Evolutionary conservation across 306 rosid genomes (phyloP), one percentile per base, ranked within the genome.

Genomic region (Potentilla sterilis): DNA sequence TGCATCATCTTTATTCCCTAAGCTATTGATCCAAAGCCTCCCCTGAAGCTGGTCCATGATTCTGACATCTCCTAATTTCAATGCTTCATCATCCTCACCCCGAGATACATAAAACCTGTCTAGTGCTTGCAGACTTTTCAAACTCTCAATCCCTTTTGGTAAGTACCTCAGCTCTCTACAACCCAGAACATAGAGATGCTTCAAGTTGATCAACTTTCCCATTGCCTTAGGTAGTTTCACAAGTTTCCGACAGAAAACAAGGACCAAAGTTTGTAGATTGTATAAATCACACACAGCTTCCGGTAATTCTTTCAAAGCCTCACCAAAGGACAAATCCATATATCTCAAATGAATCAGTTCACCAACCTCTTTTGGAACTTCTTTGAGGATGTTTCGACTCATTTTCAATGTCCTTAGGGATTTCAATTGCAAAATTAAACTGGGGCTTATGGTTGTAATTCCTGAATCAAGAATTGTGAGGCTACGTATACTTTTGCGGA

Each of bases 1-100:
- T 12, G 34, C 74, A 24, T 70, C 74, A 13, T 15, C 8, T 21
- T 5, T 6, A 9, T 5, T 3, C 37, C 42, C 59, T 35, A 48
- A 46, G 1, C 24, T 2, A 37, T 0, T 0, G 9, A 70, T 48
- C 0, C 1, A 0, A 28, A 48, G 22, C 0, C 9, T 6, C 4
- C 74, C 74, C 4, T 48, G 19, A 15, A 70, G 74, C 35, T 34
- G 24, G 16, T 70, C 24, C 61, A 48, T 13, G 59, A 13, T 7
- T 18, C 9, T 9, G 7, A 70, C n/a, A 47, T 70, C 74, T 48
- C 37, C 59, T 46, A 70, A 40, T n/a, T 24, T 47, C 28, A 54
- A 16, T 51, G 32, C 32, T 10, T 21, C 54, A 8, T 44, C 40
- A 37, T 5, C 4, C 40, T 5, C 19, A 46, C 49, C 57, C 8